Evolutionary conservation across 2,329 filamentous ascomycete genomes (phyloP).

Genomic region (Beauveria australis): DNA sequence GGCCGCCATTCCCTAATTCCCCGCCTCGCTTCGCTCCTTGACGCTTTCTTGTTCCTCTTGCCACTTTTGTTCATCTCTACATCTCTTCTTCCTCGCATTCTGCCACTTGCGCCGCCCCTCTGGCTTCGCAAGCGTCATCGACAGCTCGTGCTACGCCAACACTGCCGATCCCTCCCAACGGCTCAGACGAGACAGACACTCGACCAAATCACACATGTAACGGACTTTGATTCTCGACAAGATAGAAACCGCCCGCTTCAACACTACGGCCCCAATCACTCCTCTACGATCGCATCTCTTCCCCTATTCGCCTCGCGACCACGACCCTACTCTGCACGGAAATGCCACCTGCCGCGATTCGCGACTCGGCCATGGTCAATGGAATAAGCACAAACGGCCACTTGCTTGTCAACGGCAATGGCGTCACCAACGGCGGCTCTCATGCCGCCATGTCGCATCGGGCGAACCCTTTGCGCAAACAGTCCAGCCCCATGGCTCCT

Average conservation of each 20-base stretch:
- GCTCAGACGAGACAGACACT: neutral
- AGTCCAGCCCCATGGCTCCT: slow-evolving; percentile 64
- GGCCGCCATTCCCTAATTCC: neutral
- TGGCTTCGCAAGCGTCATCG: neutral
- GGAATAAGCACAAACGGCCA: slow-evolving; percentile 16
- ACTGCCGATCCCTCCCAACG: neutral
- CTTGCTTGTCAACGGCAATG: slow-evolving; percentile 27
- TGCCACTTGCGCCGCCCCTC: neutral
- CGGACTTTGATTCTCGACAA: neutral
- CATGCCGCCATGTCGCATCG: slow-evolving; percentile 26
- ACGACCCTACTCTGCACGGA: neutral
- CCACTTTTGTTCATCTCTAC: neutral
- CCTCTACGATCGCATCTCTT: neutral
- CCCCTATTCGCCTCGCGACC: neutral
- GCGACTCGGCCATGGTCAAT: slow-evolving; percentile 5
- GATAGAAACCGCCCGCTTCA: neutral
- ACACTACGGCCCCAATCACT: neutral
- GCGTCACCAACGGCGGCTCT: slow-evolving; percentile 26
- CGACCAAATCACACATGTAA: neutral
- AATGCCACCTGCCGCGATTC: slow-evolving; percentile 6
- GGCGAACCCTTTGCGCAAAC: slow-evolving; percentile 42
- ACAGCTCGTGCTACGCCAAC: neutral
- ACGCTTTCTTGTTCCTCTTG: neutral
- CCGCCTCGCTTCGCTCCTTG: neutral
- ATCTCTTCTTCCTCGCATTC: neutral